A percentile compares a stretch with the other conserved stretches of the same genome.
Conservation (phyloP, 2,329 filamentous ascomycete species). For the Phyllosticta citriasiana region DNA sequence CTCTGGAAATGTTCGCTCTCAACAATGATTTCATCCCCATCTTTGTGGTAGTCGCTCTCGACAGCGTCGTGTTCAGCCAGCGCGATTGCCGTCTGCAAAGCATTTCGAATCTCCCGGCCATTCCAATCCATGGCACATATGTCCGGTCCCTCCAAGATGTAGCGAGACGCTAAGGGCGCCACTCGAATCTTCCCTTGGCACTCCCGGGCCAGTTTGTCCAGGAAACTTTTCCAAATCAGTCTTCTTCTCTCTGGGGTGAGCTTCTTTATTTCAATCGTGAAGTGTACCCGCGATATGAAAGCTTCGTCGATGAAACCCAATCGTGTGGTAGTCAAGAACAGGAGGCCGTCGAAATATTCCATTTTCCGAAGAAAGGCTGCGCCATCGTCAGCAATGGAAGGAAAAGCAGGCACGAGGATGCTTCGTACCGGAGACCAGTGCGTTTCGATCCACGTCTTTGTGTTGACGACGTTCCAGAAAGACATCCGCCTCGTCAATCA, state of each 20-base stretch:
- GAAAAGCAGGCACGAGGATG: not conserved
- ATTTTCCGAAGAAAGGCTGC: constrained; percentile 11
- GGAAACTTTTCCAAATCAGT: constrained; percentile 2
- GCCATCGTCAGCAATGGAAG: not conserved
- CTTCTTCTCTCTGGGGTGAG: constrained; percentile 9
- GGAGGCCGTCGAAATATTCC: constrained; percentile 16
- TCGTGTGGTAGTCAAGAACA: constrained; percentile 28
- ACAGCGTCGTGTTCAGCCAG: constrained; percentile 13
- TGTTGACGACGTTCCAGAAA: constrained; percentile 41
- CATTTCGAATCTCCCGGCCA: constrained; percentile 16
- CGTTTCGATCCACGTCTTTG: constrained; percentile 40
- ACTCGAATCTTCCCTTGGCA: not conserved
- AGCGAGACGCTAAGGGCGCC: not conserved
- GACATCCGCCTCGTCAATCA: constrained; percentile 21
- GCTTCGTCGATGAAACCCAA: constrained; percentile 20
- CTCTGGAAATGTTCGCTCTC: constrained; percentile 1
- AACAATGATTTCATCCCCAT: not conserved
- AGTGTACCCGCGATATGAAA: constrained; percentile 11
- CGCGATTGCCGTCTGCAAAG: constrained; percentile 16
- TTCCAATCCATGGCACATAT: constrained; percentile 12
- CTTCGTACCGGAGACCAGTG: constrained; percentile 21
- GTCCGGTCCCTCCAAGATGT: not conserved
- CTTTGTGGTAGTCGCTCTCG: not conserved
- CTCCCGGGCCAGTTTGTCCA: constrained; percentile 5
- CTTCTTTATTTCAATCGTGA: constrained; percentile 10